Percentiles rank a stretch among this genome's conserved stretches.
Evolutionary conservation across 192 early-diverging fungal genomes (phyloP).

Genomic region (Mortierella alpina): DNA sequence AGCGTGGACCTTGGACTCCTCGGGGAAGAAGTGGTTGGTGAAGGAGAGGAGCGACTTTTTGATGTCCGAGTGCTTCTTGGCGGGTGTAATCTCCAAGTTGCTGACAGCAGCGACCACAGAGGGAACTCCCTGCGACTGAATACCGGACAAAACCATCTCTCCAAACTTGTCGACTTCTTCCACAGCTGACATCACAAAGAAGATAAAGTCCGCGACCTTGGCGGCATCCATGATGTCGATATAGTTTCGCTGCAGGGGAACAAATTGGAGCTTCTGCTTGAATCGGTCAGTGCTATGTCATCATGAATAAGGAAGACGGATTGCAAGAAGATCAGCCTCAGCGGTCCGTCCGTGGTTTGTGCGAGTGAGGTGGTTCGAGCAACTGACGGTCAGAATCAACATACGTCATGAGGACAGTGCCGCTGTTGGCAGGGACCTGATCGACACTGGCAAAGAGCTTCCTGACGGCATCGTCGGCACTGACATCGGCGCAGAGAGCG

Average conservation of each 20-base stretch:
- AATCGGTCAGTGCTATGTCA: slow-evolving; percentile 77
- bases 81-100: slow-evolving; percentile 71
- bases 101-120: slow-evolving; percentile 78
- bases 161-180: slow-evolving; percentile 96
- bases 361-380: background rate
- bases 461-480: slow-evolving; percentile 62
- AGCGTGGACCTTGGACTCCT: slow-evolving; percentile 76
- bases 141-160: slow-evolving; percentile 80
- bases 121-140: slow-evolving; percentile 91
- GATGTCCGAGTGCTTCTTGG: slow-evolving; percentile 78
- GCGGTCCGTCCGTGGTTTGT: background rate
- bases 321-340: background rate
- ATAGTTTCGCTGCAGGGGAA: slow-evolving; percentile 82
- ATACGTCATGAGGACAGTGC: slow-evolving; percentile 53
- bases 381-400: background rate
- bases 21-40: slow-evolving; percentile 90
- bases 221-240: slow-evolving; percentile 88
- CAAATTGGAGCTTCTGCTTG: slow-evolving; percentile 90
- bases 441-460: slow-evolving; percentile 62
- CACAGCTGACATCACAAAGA: slow-evolving; percentile 88
- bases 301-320: background rate
- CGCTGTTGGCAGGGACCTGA: slow-evolving; percentile 39
- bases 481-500: slow-evolving; percentile 86
- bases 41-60: slow-evolving; percentile 89
- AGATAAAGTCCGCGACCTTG: slow-evolving; percentile 91